Conservation (phyloP, 371 early-diverging fungal genomes). For the Saksenaea oblongispora region DNA sequence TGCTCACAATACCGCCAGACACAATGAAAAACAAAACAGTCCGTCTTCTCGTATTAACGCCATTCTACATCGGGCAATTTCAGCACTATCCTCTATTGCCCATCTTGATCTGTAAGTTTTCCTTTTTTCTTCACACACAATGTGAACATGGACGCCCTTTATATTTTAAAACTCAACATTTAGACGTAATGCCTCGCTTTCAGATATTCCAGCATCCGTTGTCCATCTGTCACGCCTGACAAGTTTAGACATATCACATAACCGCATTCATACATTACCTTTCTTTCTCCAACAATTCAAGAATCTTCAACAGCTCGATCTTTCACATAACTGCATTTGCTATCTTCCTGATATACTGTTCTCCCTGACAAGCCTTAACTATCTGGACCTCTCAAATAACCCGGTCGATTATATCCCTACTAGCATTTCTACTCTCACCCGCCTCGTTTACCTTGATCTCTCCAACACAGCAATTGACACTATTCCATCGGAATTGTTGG, state of each 20-base stretch:
- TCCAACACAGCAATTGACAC: constrained; percentile 32
- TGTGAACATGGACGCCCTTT: neutral
- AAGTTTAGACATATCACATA: constrained; percentile 44
- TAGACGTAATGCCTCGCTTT: constrained; percentile 33
- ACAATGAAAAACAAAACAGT: constrained; percentile 2
- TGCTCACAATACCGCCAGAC: neutral
- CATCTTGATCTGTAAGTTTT: constrained; percentile 37
- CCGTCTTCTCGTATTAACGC: constrained; percentile 15
- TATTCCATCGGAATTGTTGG: constrained; percentile 35
- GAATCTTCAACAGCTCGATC: constrained; percentile 34
- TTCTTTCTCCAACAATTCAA: constrained; percentile 27
- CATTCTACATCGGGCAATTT: constrained; percentile 23
- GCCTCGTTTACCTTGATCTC: constrained; percentile 25
- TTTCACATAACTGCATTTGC: constrained; percentile 32
- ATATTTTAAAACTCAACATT: neutral
- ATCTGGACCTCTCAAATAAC: constrained; percentile 60
- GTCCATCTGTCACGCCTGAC: constrained; percentile 30
- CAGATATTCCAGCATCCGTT: constrained; percentile 33
- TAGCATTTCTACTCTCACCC: constrained; percentile 14
- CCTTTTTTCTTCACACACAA: neutral
- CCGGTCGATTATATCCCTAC: constrained; percentile 30
- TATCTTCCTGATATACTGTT: constrained; percentile 17
- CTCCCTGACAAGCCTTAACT: constrained; percentile 22
- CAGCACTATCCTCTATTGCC: constrained; percentile 23
- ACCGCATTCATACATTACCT: constrained; percentile 38